A percentile compares a stretch with the other conserved stretches of the same genome.
Conservation (phyloP, 163 green algal species). For the Chlorella variabilis region DNA sequence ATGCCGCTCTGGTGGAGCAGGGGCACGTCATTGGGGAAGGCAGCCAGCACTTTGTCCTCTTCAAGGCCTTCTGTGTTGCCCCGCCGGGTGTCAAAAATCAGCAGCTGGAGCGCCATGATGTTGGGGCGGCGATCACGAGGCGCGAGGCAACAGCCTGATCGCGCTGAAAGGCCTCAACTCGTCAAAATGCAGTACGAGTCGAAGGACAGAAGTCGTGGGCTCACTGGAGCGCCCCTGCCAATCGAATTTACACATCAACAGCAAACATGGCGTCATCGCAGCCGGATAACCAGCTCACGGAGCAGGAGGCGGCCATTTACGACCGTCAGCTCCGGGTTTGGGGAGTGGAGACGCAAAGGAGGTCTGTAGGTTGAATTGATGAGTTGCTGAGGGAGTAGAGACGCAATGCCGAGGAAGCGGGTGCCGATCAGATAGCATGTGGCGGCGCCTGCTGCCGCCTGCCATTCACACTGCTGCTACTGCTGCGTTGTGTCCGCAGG, state of each 20-base stretch:
- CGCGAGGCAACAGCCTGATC: no score
- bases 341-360: conserved; percentile 92
- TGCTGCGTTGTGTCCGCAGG: conserved; percentile 49
- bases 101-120: conserved; percentile 30
- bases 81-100: conserved; percentile 41
- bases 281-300: conserved; percentile 66
- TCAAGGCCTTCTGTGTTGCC: conserved; percentile 44
- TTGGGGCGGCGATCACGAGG: no score
- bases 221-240: no score
- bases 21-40: conserved; percentile 3
- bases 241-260: background rate
- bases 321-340: conserved; percentile 94
- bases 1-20: conserved; percentile 18
- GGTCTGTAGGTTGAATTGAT: no score
- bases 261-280: background rate
- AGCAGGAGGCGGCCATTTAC: conserved; percentile 87
- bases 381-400: no score
- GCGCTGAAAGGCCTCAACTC: no score
- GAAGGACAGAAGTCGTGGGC: no score
- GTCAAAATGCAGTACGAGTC: no score
- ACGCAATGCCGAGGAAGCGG: no score
- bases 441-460: background rate
- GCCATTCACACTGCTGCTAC: no score
- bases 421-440: no score
- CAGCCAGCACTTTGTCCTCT: conserved; percentile 42